Percentiles rank a stretch among this genome's conserved stretches.
These are phyloP conservation scores for Kodamaea anthophila DNA, from an alignment of 1,139 yeast genomes.

Conservation along the genomic window DNA sequence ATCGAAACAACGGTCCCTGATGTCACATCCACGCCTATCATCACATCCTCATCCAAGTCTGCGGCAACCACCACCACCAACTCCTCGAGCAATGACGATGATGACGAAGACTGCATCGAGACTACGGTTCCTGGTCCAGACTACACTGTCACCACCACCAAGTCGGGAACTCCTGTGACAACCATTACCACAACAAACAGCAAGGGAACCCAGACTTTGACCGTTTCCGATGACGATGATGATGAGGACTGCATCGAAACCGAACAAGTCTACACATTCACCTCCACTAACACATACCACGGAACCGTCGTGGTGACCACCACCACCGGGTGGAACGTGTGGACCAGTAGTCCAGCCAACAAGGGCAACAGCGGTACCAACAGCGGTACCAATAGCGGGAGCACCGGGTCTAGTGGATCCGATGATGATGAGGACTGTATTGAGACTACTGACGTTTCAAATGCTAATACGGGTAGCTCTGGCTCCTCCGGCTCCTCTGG, in stretches of 20 bases:
- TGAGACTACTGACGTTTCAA: conserved; percentile 1
- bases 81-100: conserved; percentile 6
- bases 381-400: neutral
- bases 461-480: conserved; percentile 4
- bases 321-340: conserved; percentile 3
- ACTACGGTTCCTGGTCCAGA: conserved; percentile 1
- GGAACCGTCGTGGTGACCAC: conserved; percentile 6
- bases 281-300: conserved; percentile 8
- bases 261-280: conserved; percentile 4
- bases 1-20: conserved; percentile 5
- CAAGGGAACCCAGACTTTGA: conserved; percentile 1
- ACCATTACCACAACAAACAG: conserved; percentile 1
- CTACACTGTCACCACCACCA: conserved; percentile 2
- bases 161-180: conserved; percentile 1
- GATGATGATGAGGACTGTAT: conserved; percentile 1
- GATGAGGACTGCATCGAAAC: conserved; percentile 5
- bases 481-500: conserved; percentile 5
- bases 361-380: no score
- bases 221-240: conserved; percentile 3
- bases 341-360: conserved; percentile 1
- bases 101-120: conserved; percentile 5
- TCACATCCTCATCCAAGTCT: conserved; percentile 1
- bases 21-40: no score
- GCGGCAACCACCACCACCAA: neutral
- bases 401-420: conserved; percentile 7